A percentile compares a stretch with the other conserved stretches of the same genome.
Conservation (phyloP, 768 basidiomycete genomes). For the Goffeauzyma gilvescens region DNA sequence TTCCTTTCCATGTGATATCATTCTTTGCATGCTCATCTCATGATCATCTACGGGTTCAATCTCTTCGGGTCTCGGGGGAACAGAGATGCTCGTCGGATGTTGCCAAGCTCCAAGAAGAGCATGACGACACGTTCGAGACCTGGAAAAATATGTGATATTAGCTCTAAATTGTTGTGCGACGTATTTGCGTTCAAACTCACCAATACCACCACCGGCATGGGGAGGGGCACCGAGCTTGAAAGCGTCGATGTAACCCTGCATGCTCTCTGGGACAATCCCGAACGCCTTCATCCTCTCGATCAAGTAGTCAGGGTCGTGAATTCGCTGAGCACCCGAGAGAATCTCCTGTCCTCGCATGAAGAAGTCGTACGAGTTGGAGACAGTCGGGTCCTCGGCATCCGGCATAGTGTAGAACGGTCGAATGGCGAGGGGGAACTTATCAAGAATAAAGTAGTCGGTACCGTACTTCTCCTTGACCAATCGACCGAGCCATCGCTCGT, state of each 20-base stretch:
- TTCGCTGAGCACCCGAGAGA: slow-evolving; percentile 89
- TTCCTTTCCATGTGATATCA: no score
- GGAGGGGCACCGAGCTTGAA: slow-evolving; percentile 90
- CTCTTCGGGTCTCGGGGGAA: slow-evolving; percentile 97
- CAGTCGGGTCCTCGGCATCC: slow-evolving; percentile 70
- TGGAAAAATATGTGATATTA: slow-evolving; percentile 6
- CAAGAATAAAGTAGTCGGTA: slow-evolving; percentile 96
- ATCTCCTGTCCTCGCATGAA: slow-evolving; percentile 99
- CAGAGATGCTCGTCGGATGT: slow-evolving; percentile 75
- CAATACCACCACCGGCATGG: slow-evolving; percentile 93
- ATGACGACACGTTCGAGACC: slow-evolving; percentile 83
- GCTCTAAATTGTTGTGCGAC: not conserved
- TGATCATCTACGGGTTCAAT: slow-evolving; percentile 58
- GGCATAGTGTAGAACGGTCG: slow-evolving; percentile 99
- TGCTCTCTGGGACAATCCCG: slow-evolving; percentile 74
- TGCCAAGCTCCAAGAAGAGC: slow-evolving; percentile 91
- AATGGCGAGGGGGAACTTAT: slow-evolving; percentile 91
- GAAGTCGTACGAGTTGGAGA: slow-evolving; percentile 98
- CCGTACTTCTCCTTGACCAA: slow-evolving; percentile 82
- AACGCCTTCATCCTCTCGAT: slow-evolving; percentile 65
- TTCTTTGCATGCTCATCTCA: not conserved
- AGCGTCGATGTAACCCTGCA: slow-evolving; percentile 81
- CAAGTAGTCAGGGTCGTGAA: slow-evolving; percentile 73
- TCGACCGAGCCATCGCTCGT: slow-evolving; percentile 80
- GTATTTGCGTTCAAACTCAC: slow-evolving; percentile 31